phyloP scores from a whole-genome alignment of 805 yeast species.

The Saturnispora serradocipensis region DNA sequence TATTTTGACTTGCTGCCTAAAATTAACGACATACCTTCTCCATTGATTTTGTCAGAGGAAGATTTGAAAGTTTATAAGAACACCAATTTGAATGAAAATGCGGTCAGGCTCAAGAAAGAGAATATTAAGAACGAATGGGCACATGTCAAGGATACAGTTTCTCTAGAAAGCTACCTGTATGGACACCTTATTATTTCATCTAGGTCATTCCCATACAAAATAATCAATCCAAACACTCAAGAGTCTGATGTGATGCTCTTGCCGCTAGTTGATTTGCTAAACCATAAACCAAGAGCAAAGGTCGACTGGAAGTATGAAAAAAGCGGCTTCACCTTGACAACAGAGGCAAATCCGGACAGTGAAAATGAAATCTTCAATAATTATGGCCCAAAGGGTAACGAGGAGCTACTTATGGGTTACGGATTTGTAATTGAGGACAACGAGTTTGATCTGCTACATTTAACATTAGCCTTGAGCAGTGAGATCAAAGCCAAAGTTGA shows the following conservation, averaged over 20 bases:
- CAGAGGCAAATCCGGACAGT: not conserved
- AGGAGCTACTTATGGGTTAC: constrained; percentile 70
- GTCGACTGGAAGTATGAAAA: constrained; percentile 51
- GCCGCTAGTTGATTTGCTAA: constrained; percentile 72
- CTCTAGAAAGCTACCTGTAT: constrained; percentile 63
- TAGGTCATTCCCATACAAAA: constrained; percentile 68
- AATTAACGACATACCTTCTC: constrained; percentile 40
- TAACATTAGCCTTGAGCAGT: constrained; percentile 39
- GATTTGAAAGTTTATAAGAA: constrained; percentile 30
- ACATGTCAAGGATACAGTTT: constrained; percentile 2
- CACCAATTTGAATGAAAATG: constrained; percentile 53
- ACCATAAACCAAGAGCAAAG: constrained; percentile 53
- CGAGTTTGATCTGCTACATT: constrained; percentile 46
- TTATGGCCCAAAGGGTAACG: constrained; percentile 84
- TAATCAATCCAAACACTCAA: constrained; percentile 29
- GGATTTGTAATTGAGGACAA: constrained; percentile 63
- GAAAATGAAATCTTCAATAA: constrained; percentile 48
- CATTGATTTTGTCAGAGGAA: constrained; percentile 49
- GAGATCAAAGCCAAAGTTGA: constrained; percentile 1
- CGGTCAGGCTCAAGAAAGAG: constrained; percentile 35
- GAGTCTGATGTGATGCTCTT: constrained; percentile 42
- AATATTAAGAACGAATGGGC: constrained; percentile 49
- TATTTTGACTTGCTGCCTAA: constrained; percentile 42
- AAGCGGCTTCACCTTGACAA: constrained; percentile 18
- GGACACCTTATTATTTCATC: constrained; percentile 63